Evolutionary conservation across 805 yeast species (phyloP).

Genomic region (Candida silvicultrix): DNA sequence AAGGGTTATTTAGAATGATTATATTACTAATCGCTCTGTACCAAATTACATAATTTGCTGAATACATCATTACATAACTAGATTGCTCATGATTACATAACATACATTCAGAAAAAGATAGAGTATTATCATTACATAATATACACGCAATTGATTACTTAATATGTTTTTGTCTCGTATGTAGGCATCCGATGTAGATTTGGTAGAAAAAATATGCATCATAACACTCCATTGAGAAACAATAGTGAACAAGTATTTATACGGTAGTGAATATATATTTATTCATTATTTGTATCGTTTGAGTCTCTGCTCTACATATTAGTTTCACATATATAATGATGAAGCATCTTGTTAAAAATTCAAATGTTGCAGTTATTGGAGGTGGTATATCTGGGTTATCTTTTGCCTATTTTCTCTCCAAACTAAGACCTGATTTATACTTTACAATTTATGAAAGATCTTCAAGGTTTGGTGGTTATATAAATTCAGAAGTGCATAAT

Average conservation of each 20-base stretch:
- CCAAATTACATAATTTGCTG: no score
- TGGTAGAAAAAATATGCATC: background rate
- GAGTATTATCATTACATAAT: background rate
- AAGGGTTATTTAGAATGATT: no score
- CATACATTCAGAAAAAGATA: no score
- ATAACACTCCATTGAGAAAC: background rate
- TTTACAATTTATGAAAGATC: slow-evolving; percentile 58
- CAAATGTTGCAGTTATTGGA: slow-evolving; percentile 70
- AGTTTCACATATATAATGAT: background rate
- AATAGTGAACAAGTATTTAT: no score
- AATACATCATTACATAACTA: no score
- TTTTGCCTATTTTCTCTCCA: slow-evolving; percentile 59
- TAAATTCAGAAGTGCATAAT: slow-evolving; percentile 42
- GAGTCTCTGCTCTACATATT: no score
- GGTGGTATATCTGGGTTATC: slow-evolving; percentile 86
- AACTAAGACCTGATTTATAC: slow-evolving; percentile 69
- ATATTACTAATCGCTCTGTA: no score
- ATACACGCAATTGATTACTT: background rate
- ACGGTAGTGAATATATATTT: no score
- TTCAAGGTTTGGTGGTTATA: slow-evolving; percentile 71
- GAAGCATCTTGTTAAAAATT: slow-evolving; percentile 8
- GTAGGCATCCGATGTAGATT: background rate
- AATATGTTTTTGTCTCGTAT: background rate
- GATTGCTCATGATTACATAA: no score
- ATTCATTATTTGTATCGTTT: no score